Base-by-base conservation (phyloP, 2,329 filamentous ascomycete species). In the Verruconis gallopava region DNA sequence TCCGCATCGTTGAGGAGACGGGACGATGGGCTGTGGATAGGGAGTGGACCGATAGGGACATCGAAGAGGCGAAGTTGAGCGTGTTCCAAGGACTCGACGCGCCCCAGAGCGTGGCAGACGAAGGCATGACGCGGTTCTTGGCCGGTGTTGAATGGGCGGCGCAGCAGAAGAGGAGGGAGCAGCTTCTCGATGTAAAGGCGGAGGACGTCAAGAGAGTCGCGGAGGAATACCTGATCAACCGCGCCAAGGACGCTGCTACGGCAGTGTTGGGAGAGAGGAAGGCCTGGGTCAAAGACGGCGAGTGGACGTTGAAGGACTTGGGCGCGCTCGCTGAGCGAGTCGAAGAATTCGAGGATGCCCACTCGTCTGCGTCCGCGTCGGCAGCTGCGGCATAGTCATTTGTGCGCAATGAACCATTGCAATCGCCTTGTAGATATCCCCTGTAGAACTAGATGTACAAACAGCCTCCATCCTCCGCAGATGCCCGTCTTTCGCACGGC, bases 21-120 rank as follows among this genome's bases (percentile, higher is more conserved):
- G 91, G 89, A 1, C 67, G 72, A 18, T 95, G 86, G 77, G 91
- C 88, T 0, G 71, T 77, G 9, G 80, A 93, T 50, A 81, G 81
- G 53, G 61, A 77, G 44, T 96, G 86, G 86, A 78, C 77, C 1
- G 77, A 81, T 18, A 77, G 80, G 28, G 88, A 98, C 56, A 69
- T 98, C 2, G 89, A 96, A 55, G 91, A 98, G 60, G 91, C 91
- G 48, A 98, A 98, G 65, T 75, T 98, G 30, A 85, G 83, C 20
- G 81, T 94, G 11, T 98, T 98, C 69, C 88, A 98, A 61, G 71
- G 75, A 25, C 75, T 95, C 6, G 91, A 98, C 60, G 89, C 89
- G 9, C 91, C 91, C 1, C 73, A 80, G 51, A 81, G 83, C 30
- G 85, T 96, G 17, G 91, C 82, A 57, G 72, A 82, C 39, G 89